Evolutionary conservation across 495 filamentous ascomycete genomes (phyloP).

Genomic region (Geoglossum glabrum): DNA sequence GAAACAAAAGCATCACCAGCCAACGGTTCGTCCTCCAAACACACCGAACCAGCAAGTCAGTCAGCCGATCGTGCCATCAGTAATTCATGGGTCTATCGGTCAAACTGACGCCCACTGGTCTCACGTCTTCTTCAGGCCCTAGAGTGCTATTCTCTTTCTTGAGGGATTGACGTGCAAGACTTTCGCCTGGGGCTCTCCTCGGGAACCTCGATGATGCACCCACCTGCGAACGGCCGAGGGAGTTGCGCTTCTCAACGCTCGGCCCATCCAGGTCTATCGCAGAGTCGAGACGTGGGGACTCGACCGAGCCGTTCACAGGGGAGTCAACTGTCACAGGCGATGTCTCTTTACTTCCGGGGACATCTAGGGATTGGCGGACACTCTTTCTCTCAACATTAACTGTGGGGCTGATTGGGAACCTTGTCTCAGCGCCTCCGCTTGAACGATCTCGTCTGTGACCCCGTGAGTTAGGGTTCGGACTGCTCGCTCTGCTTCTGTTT

Average conservation of each 20-base stretch:
- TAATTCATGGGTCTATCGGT: conserved; percentile 76
- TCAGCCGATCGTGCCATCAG: conserved; percentile 14
- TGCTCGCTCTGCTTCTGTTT: conserved; percentile 48
- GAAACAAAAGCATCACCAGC: too few species aligned
- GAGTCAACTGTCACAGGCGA: conserved; percentile 23
- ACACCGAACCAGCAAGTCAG: background rate
- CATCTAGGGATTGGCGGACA: conserved; percentile 29
- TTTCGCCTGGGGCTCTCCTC: conserved; percentile 25
- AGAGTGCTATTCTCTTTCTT: conserved; percentile 18
- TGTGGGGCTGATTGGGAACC: conserved; percentile 69
- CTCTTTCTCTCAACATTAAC: conserved; percentile 26
- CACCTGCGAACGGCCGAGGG: conserved; percentile 23
- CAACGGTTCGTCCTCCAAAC: background rate
- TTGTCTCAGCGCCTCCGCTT: conserved; percentile 53
- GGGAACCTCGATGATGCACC: conserved; percentile 19
- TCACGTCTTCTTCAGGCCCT: conserved; percentile 13
- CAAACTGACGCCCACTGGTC: conserved; percentile 45
- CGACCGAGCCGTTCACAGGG: conserved; percentile 17
- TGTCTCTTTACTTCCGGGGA: conserved; percentile 25
- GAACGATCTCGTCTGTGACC: conserved; percentile 59
- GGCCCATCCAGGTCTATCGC: conserved; percentile 12
- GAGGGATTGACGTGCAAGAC: conserved; percentile 21
- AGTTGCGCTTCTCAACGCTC: conserved; percentile 27
- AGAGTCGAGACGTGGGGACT: conserved; percentile 15
- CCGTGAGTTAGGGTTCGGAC: conserved; percentile 43